These are phyloP conservation scores for Paramecium bursaria DNA, from an alignment of 73 alveolate genomes.

Conservation along the genomic window DNA sequence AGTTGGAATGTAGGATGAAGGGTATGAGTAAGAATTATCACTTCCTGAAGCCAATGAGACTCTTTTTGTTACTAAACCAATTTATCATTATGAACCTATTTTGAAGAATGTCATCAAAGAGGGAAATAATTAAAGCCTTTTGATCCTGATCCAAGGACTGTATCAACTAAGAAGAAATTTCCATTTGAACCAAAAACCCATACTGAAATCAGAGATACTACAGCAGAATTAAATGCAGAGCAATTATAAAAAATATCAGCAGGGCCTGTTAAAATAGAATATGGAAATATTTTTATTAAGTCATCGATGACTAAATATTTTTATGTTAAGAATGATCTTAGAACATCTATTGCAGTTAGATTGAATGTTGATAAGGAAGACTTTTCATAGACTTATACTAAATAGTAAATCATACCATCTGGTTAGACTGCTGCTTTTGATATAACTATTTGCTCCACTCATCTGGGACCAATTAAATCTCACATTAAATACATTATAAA, in stretches of 20 bases:
- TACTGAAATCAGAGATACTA: slow-evolving; percentile 97
- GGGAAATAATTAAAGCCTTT: slow-evolving; percentile 44
- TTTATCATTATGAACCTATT: slow-evolving; percentile 84
- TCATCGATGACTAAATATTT: slow-evolving; percentile 88
- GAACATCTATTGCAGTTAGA: slow-evolving; percentile 92
- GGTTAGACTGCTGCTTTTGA: slow-evolving; percentile 98
- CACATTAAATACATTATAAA: slow-evolving; percentile 93
- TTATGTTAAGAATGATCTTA: slow-evolving; percentile 92
- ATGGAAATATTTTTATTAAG: slow-evolving; percentile 93
- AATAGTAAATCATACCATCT: slow-evolving; percentile 93
- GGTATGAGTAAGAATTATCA: slow-evolving; percentile 42
- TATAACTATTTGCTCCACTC: slow-evolving; percentile 80
- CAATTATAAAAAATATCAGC: slow-evolving; percentile 92
- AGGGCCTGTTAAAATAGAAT: slow-evolving; percentile 92
- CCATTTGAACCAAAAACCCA: slow-evolving; percentile 93
- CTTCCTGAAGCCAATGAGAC: slow-evolving; percentile 84
- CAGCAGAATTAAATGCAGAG: slow-evolving; percentile 88
- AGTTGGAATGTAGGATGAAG: slow-evolving; percentile 67
- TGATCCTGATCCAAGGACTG: slow-evolving; percentile 76
- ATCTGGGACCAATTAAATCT: slow-evolving; percentile 80
- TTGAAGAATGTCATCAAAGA: slow-evolving; percentile 32
- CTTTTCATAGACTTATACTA: slow-evolving; percentile 81
- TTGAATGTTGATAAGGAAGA: slow-evolving; percentile 87
- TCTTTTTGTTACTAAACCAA: slow-evolving; percentile 83
- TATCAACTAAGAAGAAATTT: slow-evolving; percentile 81